These are phyloP conservation scores for Ophiostoma ulmi DNA, from an alignment of 2,329 filamentous ascomycete genomes.

Conservation along the genomic window DNA sequence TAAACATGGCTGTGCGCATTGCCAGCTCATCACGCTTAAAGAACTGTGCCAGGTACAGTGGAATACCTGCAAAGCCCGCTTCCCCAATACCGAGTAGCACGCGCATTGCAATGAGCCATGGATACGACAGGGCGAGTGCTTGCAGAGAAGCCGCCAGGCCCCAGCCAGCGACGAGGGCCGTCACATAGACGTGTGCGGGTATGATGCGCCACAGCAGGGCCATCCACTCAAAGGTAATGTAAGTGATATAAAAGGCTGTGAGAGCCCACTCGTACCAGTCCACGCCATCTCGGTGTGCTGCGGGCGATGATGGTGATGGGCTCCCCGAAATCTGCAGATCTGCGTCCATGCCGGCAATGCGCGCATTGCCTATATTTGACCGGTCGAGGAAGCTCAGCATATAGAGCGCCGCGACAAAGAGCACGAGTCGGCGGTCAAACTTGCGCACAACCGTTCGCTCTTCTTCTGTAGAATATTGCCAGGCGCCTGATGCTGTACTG, in stretches of 20 bases:
- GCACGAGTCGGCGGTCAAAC: constrained; percentile 70
- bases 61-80: constrained; percentile 60
- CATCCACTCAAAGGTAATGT: constrained; percentile 63
- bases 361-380: constrained; percentile 65
- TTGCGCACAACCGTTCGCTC: constrained; percentile 65
- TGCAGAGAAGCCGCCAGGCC: constrained; percentile 74
- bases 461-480: constrained; percentile 58
- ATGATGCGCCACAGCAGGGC: constrained; percentile 56
- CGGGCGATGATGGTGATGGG: constrained; percentile 32
- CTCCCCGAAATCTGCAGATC: constrained; percentile 48
- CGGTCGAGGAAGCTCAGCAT: constrained; percentile 81
- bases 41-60: constrained; percentile 61
- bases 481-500: constrained; percentile 22
- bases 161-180: constrained; percentile 67
- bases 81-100: constrained; percentile 58
- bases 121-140: constrained; percentile 59
- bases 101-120: constrained; percentile 50
- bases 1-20: constrained; percentile 77
- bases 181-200: constrained; percentile 56
- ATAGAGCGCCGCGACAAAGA: constrained; percentile 78
- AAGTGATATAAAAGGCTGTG: constrained; percentile 57
- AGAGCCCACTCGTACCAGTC: constrained; percentile 55
- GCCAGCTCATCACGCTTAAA: constrained; percentile 68
- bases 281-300: neutral
- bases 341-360: constrained; percentile 58